Percentiles rank a stretch among this genome's conserved stretches.
phyloP scores from a whole-genome alignment of 2,329 filamentous ascomycete genomes.

The Stylonectria norvegica region DNA sequence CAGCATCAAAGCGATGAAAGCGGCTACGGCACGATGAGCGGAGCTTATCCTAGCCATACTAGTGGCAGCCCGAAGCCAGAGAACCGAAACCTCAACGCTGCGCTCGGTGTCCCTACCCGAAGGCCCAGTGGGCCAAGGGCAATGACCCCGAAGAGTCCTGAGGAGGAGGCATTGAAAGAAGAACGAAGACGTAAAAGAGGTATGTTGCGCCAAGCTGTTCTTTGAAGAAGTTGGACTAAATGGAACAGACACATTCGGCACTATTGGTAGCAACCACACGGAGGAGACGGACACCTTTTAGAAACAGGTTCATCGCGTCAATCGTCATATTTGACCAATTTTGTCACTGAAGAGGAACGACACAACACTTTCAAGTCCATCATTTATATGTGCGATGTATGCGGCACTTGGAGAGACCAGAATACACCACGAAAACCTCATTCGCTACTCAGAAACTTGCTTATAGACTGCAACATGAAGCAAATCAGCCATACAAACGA shows the following conservation, averaged over 20 bases:
- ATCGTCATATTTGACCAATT: constrained; percentile 6
- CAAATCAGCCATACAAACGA: constrained; percentile 9
- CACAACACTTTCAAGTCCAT: constrained; percentile 1
- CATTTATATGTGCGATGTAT: constrained; percentile 8
- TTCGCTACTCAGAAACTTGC: constrained; percentile 10
- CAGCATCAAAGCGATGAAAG: constrained; percentile 55
- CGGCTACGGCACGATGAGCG: constrained; percentile 49
- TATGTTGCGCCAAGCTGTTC: constrained; percentile 32
- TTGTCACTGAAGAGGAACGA: constrained; percentile 8
- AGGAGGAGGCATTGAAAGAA: constrained; percentile 44
- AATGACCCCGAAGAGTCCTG: constrained; percentile 56
- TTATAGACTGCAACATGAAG: constrained; percentile 15
- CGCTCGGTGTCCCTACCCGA: constrained; percentile 49
- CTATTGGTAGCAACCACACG: constrained; percentile 32
- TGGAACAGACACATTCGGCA: constrained; percentile 34
- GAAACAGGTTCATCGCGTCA: constrained; percentile 7
- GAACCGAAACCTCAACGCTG: constrained; percentile 55
- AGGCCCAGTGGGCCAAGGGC: constrained; percentile 57
- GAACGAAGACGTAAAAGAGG: constrained; percentile 57
- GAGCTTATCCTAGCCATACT: constrained; percentile 48
- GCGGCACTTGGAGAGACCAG: too few species aligned
- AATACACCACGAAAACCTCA: too few species aligned
- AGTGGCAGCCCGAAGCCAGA: constrained; percentile 54
- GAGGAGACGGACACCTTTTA: constrained; percentile 39
- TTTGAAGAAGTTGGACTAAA: constrained; percentile 8